Evolutionary conservation across 371 early-diverging fungal genomes (phyloP).

Genomic region (Rhizopus stolonifer): DNA sequence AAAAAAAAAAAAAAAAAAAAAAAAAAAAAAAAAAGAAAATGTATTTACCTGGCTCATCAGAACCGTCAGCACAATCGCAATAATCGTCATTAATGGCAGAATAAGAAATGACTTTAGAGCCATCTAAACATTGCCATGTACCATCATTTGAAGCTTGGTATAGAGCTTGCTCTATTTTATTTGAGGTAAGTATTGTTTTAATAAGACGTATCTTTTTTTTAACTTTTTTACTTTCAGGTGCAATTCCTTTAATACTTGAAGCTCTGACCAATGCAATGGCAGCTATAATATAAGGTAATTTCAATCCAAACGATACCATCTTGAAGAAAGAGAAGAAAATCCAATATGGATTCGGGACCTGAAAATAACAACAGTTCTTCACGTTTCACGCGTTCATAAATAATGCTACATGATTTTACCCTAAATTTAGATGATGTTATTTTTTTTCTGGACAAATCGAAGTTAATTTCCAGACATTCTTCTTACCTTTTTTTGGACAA

Average conservation of each 20-base stretch:
- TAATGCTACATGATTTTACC: too few species aligned
- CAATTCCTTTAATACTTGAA: conserved; percentile 28
- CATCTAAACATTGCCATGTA: conserved; percentile 77
- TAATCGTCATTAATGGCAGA: conserved; percentile 90
- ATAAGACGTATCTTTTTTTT: too few species aligned
- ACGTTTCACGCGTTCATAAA: not conserved
- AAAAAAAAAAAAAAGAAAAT: too few species aligned
- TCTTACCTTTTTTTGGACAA: too few species aligned
- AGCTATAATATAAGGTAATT: conserved; percentile 36
- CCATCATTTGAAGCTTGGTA: conserved; percentile 40
- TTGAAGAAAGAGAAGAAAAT: not conserved
- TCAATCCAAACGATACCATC: not conserved
- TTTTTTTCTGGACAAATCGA: too few species aligned
- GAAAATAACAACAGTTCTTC: too few species aligned
- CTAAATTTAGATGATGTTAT: too few species aligned
- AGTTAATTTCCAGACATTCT: too few species aligned
- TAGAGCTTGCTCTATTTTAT: conserved; percentile 33
- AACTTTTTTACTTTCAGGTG: conserved; percentile 37
- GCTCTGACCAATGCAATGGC: conserved; percentile 27
- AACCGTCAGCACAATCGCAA: conserved; percentile 94
- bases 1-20: too few species aligned
- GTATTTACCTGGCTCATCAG: conserved; percentile 92
- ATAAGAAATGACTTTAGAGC: conserved; percentile 64
- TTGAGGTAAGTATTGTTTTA: too few species aligned
- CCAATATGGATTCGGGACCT: too few species aligned